Evolutionary conservation across 1,284 basidiomycete genomes (phyloP).

Genomic region (Tilletiopsis washingtonensis): DNA sequence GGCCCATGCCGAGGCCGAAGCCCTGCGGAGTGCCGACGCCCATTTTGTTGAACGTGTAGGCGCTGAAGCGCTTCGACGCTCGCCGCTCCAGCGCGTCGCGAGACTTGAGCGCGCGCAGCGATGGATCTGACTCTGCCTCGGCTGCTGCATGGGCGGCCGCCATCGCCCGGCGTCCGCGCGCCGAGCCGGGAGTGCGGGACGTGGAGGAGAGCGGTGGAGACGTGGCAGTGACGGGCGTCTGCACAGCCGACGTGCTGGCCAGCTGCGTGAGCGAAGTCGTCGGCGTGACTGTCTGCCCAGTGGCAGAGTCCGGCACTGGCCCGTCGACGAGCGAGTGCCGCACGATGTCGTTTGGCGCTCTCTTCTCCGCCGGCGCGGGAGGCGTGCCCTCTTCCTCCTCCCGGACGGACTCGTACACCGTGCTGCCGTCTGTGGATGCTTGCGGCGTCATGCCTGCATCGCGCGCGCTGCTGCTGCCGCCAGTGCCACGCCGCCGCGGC

Average conservation of each 20-base stretch:
- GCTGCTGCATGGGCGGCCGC: slow-evolving; percentile 1
- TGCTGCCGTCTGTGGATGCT: too few relatives aligned
- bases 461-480: too few relatives aligned
- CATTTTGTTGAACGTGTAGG: slow-evolving; percentile 93
- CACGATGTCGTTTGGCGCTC: not conserved
- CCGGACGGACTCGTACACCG: too few relatives aligned
- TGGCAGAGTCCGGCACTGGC: not conserved
- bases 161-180: not conserved
- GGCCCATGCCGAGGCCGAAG: slow-evolving; percentile 14
- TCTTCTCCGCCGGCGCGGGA: not conserved
- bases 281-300: not conserved
- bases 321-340: slow-evolving; percentile 20
- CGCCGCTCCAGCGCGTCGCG: slow-evolving; percentile 79
- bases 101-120: slow-evolving; percentile 78
- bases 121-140: slow-evolving; percentile 65
- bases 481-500: too few relatives aligned
- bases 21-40: slow-evolving; percentile 49
- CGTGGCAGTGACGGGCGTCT: not conserved
- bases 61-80: slow-evolving; percentile 92
- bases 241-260: too few relatives aligned
- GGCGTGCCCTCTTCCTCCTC: too few relatives aligned
- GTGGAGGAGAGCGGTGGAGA: not conserved
- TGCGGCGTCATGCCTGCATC: too few relatives aligned
- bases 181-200: not conserved
- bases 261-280: too few relatives aligned